A percentile compares a stretch with the other conserved stretches of the same genome.
Evolutionary conservation across 768 basidiomycete genomes (phyloP).

Genomic region (Naganishia vaughanmartiniae): DNA sequence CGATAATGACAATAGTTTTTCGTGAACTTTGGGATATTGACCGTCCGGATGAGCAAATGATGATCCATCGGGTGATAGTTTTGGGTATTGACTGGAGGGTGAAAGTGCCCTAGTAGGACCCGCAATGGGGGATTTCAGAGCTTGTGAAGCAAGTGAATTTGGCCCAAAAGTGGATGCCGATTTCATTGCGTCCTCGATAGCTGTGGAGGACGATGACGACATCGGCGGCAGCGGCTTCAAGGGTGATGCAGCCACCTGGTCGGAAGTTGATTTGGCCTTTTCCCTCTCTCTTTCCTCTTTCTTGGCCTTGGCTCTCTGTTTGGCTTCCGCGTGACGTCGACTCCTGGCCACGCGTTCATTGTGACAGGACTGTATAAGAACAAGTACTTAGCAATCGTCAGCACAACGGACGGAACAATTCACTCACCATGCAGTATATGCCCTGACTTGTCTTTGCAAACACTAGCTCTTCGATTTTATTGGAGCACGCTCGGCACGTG

Average conservation of each 20-base stretch:
- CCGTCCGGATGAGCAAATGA: neutral
- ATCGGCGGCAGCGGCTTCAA: neutral
- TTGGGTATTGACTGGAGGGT: constrained; percentile 10
- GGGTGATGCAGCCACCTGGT: neutral
- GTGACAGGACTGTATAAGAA: constrained; percentile 72
- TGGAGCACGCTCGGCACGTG: constrained; percentile 91
- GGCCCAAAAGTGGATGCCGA: neutral
- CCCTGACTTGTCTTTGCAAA: constrained; percentile 98
- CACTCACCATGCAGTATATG: constrained; percentile 72
- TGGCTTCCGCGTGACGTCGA: constrained; percentile 77
- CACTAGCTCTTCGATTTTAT: constrained; percentile 93
- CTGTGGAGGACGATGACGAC: neutral
- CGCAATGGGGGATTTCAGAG: neutral
- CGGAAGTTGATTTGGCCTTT: constrained; percentile 33
- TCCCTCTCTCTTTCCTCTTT: constrained; percentile 43
- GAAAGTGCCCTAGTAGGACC: neutral
- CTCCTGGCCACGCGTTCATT: constrained; percentile 95
- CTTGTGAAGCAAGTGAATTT: neutral
- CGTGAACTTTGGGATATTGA: neutral
- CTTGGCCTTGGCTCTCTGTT: constrained; percentile 63
- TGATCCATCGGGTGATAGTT: neutral
- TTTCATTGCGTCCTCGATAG: neutral
- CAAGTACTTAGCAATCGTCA: neutral
- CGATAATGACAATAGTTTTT: constrained; percentile 6
- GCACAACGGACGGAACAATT: neutral